Conservation (phyloP, 148 eudicot genomes). For the Fagopyrum tataricum region DNA sequence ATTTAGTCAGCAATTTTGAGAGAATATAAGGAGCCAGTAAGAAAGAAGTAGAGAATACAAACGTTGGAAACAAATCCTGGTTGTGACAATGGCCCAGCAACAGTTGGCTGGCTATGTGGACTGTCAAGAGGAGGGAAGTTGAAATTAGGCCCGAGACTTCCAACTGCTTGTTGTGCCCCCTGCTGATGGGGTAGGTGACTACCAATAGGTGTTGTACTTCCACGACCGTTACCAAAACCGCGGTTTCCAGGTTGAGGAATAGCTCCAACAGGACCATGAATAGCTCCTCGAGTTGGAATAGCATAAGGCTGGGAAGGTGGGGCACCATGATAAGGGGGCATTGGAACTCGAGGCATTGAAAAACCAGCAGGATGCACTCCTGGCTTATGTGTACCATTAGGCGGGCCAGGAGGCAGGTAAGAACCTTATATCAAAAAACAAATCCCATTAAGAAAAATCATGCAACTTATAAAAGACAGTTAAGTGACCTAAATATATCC, state of each 20-base stretch:
- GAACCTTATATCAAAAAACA: conserved; percentile 27
- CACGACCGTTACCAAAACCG: conserved; percentile 93
- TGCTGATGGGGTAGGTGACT: conserved; percentile 88
- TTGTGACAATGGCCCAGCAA: conserved; percentile 89
- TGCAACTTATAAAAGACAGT: not conserved
- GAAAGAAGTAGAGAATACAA: conserved; percentile 16
- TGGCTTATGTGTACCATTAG: conserved; percentile 77
- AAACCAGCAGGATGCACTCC: conserved; percentile 73
- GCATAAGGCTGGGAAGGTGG: conserved; percentile 92
- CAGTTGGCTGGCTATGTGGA: conserved; percentile 83
- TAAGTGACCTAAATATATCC: not conserved
- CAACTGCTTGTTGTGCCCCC: conserved; percentile 69
- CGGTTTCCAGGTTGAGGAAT: conserved; percentile 89
- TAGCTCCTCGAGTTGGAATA: conserved; percentile 84
- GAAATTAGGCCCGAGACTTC: conserved; percentile 66
- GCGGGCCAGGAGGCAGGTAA: conserved; percentile 62
- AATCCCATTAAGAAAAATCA: not conserved
- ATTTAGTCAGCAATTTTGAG: conserved; percentile 1
- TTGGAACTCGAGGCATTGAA: conserved; percentile 74
- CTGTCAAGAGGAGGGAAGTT: conserved; percentile 74
- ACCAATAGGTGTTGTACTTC: conserved; percentile 80
- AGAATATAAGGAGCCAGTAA: not conserved
- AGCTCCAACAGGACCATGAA: conserved; percentile 93
- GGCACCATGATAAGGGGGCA: conserved; percentile 79
- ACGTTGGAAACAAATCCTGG: conserved; percentile 92